Evolutionary conservation across 371 early-diverging fungal species (phyloP).

Genomic region (Entomophthora muscae): DNA sequence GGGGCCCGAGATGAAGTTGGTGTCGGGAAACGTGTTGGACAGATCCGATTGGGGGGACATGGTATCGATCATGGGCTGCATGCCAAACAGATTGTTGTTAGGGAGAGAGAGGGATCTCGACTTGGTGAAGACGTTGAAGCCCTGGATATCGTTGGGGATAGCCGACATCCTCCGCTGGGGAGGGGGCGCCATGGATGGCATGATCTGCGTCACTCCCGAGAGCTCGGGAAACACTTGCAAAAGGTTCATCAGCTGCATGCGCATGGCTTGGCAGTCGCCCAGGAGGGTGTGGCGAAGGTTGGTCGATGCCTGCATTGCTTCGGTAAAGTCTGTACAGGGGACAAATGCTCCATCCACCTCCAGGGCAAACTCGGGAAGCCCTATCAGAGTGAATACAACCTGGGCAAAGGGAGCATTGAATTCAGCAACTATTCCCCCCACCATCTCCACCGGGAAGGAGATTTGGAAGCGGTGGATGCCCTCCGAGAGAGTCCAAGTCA

Average conservation of each 20-base stretch:
- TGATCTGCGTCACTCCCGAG: neutral
- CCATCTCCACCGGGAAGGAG: slow-evolving; percentile 35
- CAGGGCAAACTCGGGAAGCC: slow-evolving; percentile 46
- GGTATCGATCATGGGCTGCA: too few species aligned
- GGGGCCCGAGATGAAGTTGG: too few species aligned
- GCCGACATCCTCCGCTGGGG: too few species aligned
- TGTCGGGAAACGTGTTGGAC: too few species aligned
- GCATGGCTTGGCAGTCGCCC: slow-evolving; percentile 20
- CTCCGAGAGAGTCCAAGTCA: slow-evolving; percentile 53
- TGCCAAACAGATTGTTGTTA: too few species aligned
- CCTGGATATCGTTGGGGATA: too few species aligned
- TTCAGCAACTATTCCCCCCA: slow-evolving; percentile 32
- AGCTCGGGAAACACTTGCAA: slow-evolving; percentile 9
- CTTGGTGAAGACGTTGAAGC: too few species aligned
- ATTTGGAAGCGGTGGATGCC: slow-evolving; percentile 48
- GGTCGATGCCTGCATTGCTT: neutral
- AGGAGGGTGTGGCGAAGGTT: neutral
- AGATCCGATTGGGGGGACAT: too few species aligned
- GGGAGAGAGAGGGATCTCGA: too few species aligned
- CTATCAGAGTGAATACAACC: slow-evolving; percentile 32
- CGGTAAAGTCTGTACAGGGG: slow-evolving; percentile 1
- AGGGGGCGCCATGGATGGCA: too few species aligned
- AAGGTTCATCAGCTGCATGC: slow-evolving; percentile 26
- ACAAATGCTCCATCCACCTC: slow-evolving; percentile 33
- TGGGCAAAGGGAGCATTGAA: slow-evolving; percentile 29